Evolutionary conservation across 306 rosid genomes (phyloP).

Genomic region (Pueraria montana): DNA sequence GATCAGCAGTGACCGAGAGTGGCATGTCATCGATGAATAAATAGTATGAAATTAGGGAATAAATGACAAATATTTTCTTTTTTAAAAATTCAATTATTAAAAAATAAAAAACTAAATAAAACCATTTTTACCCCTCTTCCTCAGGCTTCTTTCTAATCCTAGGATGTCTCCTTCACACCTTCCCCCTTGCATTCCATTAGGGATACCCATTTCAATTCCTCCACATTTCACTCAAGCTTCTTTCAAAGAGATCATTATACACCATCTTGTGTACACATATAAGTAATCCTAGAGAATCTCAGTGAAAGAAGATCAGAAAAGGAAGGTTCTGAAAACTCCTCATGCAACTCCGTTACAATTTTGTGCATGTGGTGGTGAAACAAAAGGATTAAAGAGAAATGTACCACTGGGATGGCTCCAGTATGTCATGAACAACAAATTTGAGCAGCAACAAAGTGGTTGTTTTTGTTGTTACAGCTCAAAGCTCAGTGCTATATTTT

Average conservation of each 20-base stretch:
- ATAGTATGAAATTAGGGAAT: background rate
- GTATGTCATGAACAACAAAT: background rate
- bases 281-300: slow-evolving; percentile 74
- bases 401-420: background rate
- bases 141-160: background rate
- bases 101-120: background rate
- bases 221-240: background rate
- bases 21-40: background rate
- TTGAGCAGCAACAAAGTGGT: background rate
- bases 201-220: background rate
- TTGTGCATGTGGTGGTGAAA: slow-evolving; percentile 39
- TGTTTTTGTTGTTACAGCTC: background rate
- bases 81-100: no score
- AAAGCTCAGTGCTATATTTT: background rate
- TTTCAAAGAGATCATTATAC: background rate
- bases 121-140: background rate
- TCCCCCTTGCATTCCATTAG: background rate
- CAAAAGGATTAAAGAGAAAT: background rate
- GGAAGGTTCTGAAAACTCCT: slow-evolving; percentile 87
- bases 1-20: background rate
- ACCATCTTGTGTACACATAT: slow-evolving; percentile 22
- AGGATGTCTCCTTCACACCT: background rate
- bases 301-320: slow-evolving; percentile 77
- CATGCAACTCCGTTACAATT: slow-evolving; percentile 65
- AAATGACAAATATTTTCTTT: background rate